Conservation (phyloP, 331 rosid genomes). For the Rosa hybrid region DNA sequence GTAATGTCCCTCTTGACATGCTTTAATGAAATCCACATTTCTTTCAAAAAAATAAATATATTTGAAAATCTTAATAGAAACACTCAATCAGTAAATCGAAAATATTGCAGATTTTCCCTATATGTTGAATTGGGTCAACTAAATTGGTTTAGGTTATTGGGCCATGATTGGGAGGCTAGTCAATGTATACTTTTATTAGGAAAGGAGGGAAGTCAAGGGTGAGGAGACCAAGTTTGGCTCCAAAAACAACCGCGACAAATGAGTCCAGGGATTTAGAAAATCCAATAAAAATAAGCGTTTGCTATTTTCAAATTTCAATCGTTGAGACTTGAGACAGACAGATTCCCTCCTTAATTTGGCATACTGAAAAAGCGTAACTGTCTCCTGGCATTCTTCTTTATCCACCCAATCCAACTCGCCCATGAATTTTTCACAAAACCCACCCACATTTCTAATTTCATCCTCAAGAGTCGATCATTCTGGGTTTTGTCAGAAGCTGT, state of each 20-base stretch:
- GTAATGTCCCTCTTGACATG: no score
- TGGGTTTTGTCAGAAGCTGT: not conserved
- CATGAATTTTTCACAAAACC: slow-evolving; percentile 18
- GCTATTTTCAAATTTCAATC: slow-evolving; percentile 8
- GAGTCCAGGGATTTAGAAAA: not conserved
- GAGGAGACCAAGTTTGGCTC: slow-evolving; percentile 9
- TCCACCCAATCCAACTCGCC: slow-evolving; percentile 5
- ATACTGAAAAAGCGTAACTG: slow-evolving; percentile 37
- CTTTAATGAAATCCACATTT: no score
- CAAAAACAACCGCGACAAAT: not conserved
- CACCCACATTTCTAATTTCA: slow-evolving; percentile 19
- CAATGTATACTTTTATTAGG: not conserved
- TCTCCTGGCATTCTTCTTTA: not conserved
- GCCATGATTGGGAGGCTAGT: not conserved
- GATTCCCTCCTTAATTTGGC: slow-evolving; percentile 12
- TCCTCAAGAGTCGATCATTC: not conserved
- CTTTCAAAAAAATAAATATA: no score
- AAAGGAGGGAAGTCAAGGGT: not conserved
- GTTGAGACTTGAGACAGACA: not conserved
- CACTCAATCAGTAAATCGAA: no score
- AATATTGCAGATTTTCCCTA: no score
- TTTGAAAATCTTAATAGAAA: no score
- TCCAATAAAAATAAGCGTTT: not conserved
- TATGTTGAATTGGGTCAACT: no score
- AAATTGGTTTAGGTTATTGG: no score